Evolutionary conservation across 352 stramenopile species (phyloP).

Genomic region (Globisporangium middletonii): DNA sequence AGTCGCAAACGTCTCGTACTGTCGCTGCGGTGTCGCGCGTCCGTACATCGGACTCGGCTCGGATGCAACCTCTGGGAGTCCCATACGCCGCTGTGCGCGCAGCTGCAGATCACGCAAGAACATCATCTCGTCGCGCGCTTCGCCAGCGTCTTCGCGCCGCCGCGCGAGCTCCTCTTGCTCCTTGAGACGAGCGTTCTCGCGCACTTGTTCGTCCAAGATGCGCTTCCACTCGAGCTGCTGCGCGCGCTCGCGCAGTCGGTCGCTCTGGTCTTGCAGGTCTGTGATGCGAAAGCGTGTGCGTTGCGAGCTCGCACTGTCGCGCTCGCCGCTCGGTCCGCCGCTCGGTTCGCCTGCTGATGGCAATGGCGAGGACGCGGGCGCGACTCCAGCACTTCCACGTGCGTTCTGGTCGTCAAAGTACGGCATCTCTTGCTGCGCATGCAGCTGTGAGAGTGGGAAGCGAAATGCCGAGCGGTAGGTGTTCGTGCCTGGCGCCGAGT

Average conservation of each 20-base stretch:
- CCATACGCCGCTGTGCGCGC: conserved; percentile 44
- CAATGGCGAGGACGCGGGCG: background rate
- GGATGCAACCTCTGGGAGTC: background rate
- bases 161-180: conserved; percentile 35
- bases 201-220: conserved; percentile 65
- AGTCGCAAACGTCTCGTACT: background rate
- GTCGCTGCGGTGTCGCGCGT: background rate
- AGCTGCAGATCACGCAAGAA: conserved; percentile 54
- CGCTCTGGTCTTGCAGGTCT: conserved; percentile 41
- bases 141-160: conserved; percentile 27
- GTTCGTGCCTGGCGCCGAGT: conserved; percentile 11
- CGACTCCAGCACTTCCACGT: background rate
- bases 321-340: background rate
- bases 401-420: background rate
- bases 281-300: conserved; percentile 52
- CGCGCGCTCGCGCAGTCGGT: conserved; percentile 50
- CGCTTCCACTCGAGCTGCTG: conserved; percentile 69
- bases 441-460: conserved; percentile 5
- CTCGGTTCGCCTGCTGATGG: conserved; percentile 8
- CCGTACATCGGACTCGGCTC: background rate
- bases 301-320: conserved; percentile 12
- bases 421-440: background rate
- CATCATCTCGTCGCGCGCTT: conserved; percentile 41
- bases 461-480: conserved; percentile 11
- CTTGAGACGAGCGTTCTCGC: conserved; percentile 56